Base-by-base conservation (phyloP, 768 basidiomycete genomes). In the Podaxis sp. region DNA sequence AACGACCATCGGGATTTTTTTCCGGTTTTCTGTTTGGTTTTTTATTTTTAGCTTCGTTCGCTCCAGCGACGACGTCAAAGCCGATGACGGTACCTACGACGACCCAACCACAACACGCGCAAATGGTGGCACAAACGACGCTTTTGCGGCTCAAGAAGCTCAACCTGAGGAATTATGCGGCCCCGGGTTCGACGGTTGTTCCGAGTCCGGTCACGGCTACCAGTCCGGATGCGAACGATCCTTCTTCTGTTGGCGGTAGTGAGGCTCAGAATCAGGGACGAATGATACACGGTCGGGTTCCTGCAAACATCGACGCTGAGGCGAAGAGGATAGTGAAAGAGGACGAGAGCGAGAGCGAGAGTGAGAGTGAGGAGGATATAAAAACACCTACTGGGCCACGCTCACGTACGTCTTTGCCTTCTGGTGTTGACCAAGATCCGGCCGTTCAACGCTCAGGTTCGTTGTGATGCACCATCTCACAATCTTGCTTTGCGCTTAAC, bases 121-220 rank as follows among this genome's bases (percentile, higher is more conserved):
- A 68, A 8, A 73, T 75, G 24, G 53, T 74, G 17, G 71, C 77
- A 0, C 74, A 78, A 64, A 75, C 73, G 7, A 75, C 76, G 5
- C 64, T 77, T 6, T 66, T 68, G 33, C 64, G 76, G 40, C 64
- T 80, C 22, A 74, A 73, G 63, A 74, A 75, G 69, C 71, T 85
- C 49, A 80, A 77, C 56, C 68, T 84, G 63, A 74, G 73, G 65
- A 85, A 84, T 71, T 85, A 85, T 65, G 81, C 82, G 8, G 80
- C 81, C 5, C 83, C 84, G n/a, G 62, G 63, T 40, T n/a, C 26
- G 39, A n/a, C 52, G 22, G 26, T 42, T 44, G 19, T 13, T 30
- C 30, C 65, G 24, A 22, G 44, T 57, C 24, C 56, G 11, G 38
- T 42, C 22, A 49, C 65, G 13, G 19, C 57, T 17, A 36, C 48